Conservation (phyloP, 306 rosid species). For the Begonia peltatifolia region DNA sequence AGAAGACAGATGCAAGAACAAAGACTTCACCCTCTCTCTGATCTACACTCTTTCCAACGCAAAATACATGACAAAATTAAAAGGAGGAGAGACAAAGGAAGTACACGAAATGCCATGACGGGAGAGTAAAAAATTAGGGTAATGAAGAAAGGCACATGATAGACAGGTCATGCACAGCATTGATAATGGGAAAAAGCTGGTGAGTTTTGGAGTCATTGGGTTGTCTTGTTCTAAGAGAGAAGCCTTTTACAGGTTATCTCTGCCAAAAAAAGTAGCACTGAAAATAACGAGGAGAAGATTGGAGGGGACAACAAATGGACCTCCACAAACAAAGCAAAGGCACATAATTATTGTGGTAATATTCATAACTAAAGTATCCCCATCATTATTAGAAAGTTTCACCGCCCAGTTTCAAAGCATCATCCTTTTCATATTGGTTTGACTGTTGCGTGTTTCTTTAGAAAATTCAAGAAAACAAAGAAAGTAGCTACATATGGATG, state of each 20-base stretch:
- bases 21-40: background rate
- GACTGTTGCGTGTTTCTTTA: too few species aligned
- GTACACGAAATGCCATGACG: background rate
- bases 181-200: conserved; percentile 27
- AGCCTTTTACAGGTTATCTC: background rate
- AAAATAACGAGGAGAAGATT: background rate
- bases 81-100: background rate
- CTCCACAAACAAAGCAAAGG: background rate
- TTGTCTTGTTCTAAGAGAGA: conserved; percentile 31
- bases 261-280: background rate
- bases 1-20: background rate
- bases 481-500: too few species aligned
- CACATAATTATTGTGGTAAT: too few species aligned
- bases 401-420: too few species aligned
- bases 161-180: conserved; percentile 37
- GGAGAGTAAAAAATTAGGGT: background rate
- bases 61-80: background rate
- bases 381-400: too few species aligned
- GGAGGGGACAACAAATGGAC: background rate
- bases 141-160: conserved; percentile 22
- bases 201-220: conserved; percentile 24
- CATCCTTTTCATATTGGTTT: too few species aligned
- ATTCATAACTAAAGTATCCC: too few species aligned
- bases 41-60: background rate
- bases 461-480: too few species aligned